Base-by-base conservation (phyloP, 768 basidiomycete species). In the Pleurotus citrinopileatus region DNA sequence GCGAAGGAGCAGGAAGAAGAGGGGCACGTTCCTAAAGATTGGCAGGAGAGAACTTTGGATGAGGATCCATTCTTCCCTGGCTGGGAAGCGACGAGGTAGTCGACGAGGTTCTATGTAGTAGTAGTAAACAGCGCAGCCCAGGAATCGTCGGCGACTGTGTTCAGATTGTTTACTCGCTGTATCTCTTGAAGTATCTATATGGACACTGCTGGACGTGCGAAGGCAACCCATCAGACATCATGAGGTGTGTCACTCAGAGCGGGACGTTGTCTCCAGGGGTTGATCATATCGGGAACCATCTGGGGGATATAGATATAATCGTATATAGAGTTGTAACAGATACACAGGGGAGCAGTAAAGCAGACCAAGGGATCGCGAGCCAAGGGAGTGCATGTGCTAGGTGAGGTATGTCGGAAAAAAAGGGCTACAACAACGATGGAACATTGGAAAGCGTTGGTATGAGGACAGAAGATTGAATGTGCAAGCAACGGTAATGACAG, bases 51-150 rank as follows among this genome's bases (percentile, higher is more conserved):
- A 56, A 81, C 80, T 3, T 60, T 82, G 45, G 69, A 77, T 37
- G 78, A 82, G 52, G 66, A 76, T 56, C 78, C 79, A 22, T 82
- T 77, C 60, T 80, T 74, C 63, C 78, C 80, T 4, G 72, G 75
- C 23, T 78, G 74, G 74, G 61, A 76, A 37, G 17, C 48, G 3
- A 51, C 48, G 17, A 32, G n/a, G 17, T 47, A 47, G 25, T 23
- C 26, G 20, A 15, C 27, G 17, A 10, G 32, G 32, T 10, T 34
- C 10, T 34, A 34, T 34, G 32, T 34, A 34, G 32, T n/a, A 34
- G 10, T 34, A 34, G 32, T 34, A n/a, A 34, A 9, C n/a, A 34
- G n/a, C n/a, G 32, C 32, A n/a, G n/a, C n/a, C n/a, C n/a, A n/a
- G n/a, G n/a, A n/a, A n/a, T n/a, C n/a, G n/a, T n/a, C n/a, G n/a